Percentiles rank a stretch among this genome's conserved stretches.
Evolutionary conservation across 352 stramenopile species (phyloP).

Genomic region (Globisporangium parvum): DNA sequence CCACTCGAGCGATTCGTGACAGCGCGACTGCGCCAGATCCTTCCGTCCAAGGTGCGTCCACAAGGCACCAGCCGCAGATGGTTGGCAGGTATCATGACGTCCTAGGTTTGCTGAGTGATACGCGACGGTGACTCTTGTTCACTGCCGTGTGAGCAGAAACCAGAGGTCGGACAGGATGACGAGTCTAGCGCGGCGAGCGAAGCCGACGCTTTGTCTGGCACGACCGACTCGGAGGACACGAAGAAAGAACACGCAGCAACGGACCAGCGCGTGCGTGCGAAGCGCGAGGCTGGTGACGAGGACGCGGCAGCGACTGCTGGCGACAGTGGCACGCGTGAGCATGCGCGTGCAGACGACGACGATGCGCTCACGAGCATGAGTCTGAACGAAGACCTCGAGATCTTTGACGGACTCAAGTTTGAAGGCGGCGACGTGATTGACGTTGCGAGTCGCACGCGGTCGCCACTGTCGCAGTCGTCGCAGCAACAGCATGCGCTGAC

Average conservation of each 20-base stretch:
- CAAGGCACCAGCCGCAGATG: not conserved
- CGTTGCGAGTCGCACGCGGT: slow-evolving; percentile 25
- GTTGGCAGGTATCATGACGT: slow-evolving; percentile 2
- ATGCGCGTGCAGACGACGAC: slow-evolving; percentile 31
- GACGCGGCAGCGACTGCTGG: not conserved
- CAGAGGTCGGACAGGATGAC: slow-evolving; percentile 3
- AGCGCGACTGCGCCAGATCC: slow-evolving; percentile 37
- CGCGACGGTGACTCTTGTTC: not conserved
- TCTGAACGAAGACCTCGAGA: slow-evolving; percentile 71
- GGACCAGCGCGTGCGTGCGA: not conserved
- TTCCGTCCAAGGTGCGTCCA: slow-evolving; percentile 30
- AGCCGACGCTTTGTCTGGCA: slow-evolving; percentile 5
- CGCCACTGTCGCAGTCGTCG: too few relatives aligned
- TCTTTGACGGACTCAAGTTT: slow-evolving; percentile 86
- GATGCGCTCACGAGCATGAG: slow-evolving; percentile 68
- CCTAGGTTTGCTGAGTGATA: not conserved
- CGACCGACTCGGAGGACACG: slow-evolving; percentile 31
- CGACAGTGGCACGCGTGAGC: slow-evolving; percentile 5
- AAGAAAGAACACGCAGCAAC: slow-evolving; percentile 21
- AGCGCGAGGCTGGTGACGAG: not conserved
- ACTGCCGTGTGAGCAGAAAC: slow-evolving; percentile 1
- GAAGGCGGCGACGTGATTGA: slow-evolving; percentile 80
- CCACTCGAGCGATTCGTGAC: slow-evolving; percentile 38
- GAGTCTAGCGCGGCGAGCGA: slow-evolving; percentile 14
- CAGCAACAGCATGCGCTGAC: slow-evolving; percentile 12